Evolutionary conservation across 257 asterid genomes (phyloP), one percentile per base, ranked within the genome.

Genomic region (Nicotiana otophora): DNA sequence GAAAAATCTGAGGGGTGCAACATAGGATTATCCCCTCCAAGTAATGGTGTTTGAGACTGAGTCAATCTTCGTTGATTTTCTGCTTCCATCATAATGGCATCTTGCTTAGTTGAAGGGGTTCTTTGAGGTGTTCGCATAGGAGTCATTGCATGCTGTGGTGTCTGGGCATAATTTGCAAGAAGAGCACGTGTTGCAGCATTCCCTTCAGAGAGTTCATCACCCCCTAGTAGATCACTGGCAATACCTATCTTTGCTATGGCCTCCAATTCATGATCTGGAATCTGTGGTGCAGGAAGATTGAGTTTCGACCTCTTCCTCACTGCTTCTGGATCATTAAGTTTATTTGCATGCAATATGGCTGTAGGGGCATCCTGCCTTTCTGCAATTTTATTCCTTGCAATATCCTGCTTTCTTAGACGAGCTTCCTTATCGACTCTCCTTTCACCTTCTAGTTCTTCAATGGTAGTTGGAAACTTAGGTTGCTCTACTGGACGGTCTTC

Each of bases 391-490:
- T 96, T 95, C 84, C 91, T 93, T 2, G 98, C 99, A 72, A 91
- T 86, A 82, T 96, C 99, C 91, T 94, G 99, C 91, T 96, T 95
- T 81, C 99, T 89, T 80, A 96, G 83, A 58, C 97, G 93, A 19
- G 98, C 97, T 87, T 96, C 99, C 81, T 26, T 90, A 63, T 96
- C 99, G 46, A 90, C 92, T 87, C 99, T 90, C 89, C 99, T 90
- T 86, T 96, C 99, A 86, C 99, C 99, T 91, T 96, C 99, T 79
- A 96, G 96, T 81, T 96, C 99, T 85, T 92, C 97, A 65, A 94
- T 96, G 75, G 99, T 94, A 69, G 99, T 96, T 2, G 99, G 99
- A 75, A 96, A 94, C 80, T 87, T 92, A 78, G 94, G 94, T 20
- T 87, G 90, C 58, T 94, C 98, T 28, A 94, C 87, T 2, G 98